Evolutionary conservation across 192 early-diverging fungal species (phyloP).

Genomic region (Irineochytrium annulatum): DNA sequence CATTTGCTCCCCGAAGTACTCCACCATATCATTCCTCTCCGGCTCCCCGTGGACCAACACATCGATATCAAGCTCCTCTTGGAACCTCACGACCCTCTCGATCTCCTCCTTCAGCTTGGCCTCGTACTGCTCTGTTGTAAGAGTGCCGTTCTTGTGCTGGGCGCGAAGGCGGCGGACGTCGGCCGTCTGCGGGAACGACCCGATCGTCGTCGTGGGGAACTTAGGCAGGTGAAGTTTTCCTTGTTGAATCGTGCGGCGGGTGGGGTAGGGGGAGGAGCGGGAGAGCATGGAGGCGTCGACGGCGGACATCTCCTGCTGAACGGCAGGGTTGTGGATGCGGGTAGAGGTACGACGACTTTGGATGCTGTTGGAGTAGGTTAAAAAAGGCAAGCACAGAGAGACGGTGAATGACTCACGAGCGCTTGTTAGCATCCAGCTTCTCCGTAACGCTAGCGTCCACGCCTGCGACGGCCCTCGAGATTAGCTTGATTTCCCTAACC

Average conservation of each 20-base stretch:
- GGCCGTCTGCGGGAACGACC: constrained; percentile 97
- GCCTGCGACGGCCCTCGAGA: constrained; percentile 57
- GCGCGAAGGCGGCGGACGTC: constrained; percentile 91
- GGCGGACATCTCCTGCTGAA: constrained; percentile 55
- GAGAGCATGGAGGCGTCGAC: constrained; percentile 69
- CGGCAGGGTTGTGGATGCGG: constrained; percentile 76
- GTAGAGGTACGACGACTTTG: constrained; percentile 68
- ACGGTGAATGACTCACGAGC: constrained; percentile 12
- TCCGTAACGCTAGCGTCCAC: constrained; percentile 58
- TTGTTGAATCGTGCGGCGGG: constrained; percentile 71
- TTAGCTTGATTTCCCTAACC: constrained; percentile 66
- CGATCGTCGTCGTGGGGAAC: constrained; percentile 97
- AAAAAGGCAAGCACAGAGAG: not conserved
- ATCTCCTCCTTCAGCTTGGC: constrained; percentile 85
- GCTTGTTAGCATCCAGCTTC: constrained; percentile 67
- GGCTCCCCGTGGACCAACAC: constrained; percentile 98
- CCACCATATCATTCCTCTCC: constrained; percentile 82
- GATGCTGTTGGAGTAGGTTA: constrained; percentile 8
- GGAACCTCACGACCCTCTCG: constrained; percentile 75
- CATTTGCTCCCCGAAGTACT: constrained; percentile 95
- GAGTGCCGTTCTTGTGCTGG: constrained; percentile 81
- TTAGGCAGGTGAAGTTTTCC: constrained; percentile 74
- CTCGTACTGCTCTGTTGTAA: constrained; percentile 66
- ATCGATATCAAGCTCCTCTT: constrained; percentile 86
- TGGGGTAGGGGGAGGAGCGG: constrained; percentile 68